Base-by-base conservation (phyloP, 2,329 filamentous ascomycete species). In the Fusarium sp. region DNA sequence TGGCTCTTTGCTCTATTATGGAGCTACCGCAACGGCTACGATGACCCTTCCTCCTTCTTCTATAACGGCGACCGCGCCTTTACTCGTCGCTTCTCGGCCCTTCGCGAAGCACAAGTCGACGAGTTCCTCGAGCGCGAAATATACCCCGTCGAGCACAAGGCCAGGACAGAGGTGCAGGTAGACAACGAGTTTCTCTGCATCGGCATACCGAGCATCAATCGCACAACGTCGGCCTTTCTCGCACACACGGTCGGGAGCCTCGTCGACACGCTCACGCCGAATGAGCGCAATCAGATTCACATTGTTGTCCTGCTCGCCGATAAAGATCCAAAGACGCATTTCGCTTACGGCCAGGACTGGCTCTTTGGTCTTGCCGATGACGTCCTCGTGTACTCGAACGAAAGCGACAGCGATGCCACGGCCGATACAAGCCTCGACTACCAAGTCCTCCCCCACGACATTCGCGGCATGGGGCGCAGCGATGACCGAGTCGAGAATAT, bases 281-380 rank as follows among this genome's bases (percentile, higher is more conserved):
- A 66, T 15, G 72, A 77, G 48, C 71, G 75, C 15, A 63, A 61
- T 9, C 63, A 65, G 31, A 66, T 77, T 7, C 69, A 74, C 49
- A 57, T 77, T 17, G 70, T 72, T 19, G 71, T 76, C 9, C 50
- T 77, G 1, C 68, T 77, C 6, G 75, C 75, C n/a, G 72, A 77
- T 52, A 67, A 61, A 36, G 51, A 68, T n/a, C 73, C 75, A 1
- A 46, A 54, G 33, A 60, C 49, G 6, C 75, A 77, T 43, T 67
- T 67, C 17, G 72, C 73, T 8, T 76, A 71, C 25, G 66, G 68
- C 3, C 56, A 73, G 14, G 56, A 63, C 14, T 77, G 75, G 75
- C 53, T 76, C 0, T 66, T 65, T 1, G 56, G 55, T 1, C 52
- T 77, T 2, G 71, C 72, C 21, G 73, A 77, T 41, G 68, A 77